Percentiles rank a stretch among this genome's conserved stretches.
Conservation (phyloP, 2,329 filamentous ascomycete genomes). For the Acrodontium crateriforme region DNA sequence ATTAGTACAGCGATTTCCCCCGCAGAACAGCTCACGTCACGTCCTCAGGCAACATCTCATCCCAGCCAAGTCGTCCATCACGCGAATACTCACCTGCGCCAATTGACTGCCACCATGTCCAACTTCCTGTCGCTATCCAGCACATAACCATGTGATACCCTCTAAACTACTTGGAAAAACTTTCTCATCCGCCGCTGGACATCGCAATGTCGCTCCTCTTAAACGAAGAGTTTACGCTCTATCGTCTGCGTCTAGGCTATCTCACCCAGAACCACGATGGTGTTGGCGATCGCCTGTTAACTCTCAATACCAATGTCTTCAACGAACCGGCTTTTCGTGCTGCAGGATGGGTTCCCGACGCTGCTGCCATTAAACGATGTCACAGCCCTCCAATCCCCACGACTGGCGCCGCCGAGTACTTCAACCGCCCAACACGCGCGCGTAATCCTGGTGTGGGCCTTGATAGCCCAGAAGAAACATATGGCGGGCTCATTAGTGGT, state of each 20-base stretch:
- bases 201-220: conserved; percentile 23
- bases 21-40: too few species aligned
- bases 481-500: conserved; percentile 59
- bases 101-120: too few species aligned
- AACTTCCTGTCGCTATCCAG: too few species aligned
- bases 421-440: conserved; percentile 43
- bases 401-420: conserved; percentile 64
- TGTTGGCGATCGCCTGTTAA: conserved; percentile 72
- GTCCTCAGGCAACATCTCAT: too few species aligned
- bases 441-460: conserved; percentile 5
- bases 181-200: too few species aligned
- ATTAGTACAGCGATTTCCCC: too few species aligned
- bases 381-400: conserved; percentile 80
- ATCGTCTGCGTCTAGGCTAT: conserved; percentile 69
- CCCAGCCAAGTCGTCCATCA: too few species aligned
- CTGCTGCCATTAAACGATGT: conserved; percentile 64
- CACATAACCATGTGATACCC: too few species aligned
- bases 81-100: too few species aligned
- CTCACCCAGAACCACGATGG: conserved; percentile 69
- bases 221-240: conserved; percentile 51
- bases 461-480: conserved; percentile 51
- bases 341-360: conserved; percentile 64
- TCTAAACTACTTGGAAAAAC: too few species aligned
- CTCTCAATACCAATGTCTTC: conserved; percentile 63
- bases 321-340: conserved; percentile 72